Evolutionary conservation across 208 protist species (phyloP).

Genomic region (Trypanosoma caninum): DNA sequence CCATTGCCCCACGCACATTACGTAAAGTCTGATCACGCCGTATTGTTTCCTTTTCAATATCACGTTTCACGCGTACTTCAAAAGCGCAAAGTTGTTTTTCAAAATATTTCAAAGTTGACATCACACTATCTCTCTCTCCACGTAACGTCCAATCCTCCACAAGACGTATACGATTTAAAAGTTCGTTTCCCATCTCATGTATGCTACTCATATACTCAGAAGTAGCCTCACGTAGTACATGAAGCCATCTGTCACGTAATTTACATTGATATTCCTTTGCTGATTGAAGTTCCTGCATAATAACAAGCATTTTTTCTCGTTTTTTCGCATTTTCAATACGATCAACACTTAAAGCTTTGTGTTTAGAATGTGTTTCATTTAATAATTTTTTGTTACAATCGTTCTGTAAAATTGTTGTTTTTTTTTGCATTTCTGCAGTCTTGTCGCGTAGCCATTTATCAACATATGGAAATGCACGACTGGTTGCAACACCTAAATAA

Average conservation of each 20-base stretch:
- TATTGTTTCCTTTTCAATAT: constrained; percentile 10
- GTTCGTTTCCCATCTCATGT: constrained; percentile 24
- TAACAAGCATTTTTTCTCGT: constrained; percentile 2
- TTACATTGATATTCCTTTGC: constrained; percentile 8
- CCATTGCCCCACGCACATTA: constrained; percentile 31
- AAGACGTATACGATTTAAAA: constrained; percentile 24
- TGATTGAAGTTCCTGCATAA: constrained; percentile 11
- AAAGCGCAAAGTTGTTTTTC: constrained; percentile 18
- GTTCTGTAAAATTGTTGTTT: neutral
- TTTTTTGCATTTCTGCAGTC: constrained; percentile 17
- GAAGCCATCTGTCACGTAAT: constrained; percentile 11
- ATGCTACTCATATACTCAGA: constrained; percentile 25
- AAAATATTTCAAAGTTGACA: constrained; percentile 25
- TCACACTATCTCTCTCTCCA: constrained; percentile 29
- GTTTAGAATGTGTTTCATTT: neutral
- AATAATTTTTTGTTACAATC: neutral
- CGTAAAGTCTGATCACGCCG: constrained; percentile 21
- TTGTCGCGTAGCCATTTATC: constrained; percentile 28
- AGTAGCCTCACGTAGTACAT: constrained; percentile 15
- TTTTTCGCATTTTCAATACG: neutral
- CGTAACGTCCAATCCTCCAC: constrained; percentile 30
- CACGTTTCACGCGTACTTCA: neutral
- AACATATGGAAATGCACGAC: constrained; percentile 38
- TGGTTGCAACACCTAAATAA: constrained; percentile 30
- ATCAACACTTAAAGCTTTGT: neutral